A percentile compares a stretch with the other conserved stretches of the same genome.
Conservation (phyloP, 331 rosid species). For the Malus hybrid region DNA sequence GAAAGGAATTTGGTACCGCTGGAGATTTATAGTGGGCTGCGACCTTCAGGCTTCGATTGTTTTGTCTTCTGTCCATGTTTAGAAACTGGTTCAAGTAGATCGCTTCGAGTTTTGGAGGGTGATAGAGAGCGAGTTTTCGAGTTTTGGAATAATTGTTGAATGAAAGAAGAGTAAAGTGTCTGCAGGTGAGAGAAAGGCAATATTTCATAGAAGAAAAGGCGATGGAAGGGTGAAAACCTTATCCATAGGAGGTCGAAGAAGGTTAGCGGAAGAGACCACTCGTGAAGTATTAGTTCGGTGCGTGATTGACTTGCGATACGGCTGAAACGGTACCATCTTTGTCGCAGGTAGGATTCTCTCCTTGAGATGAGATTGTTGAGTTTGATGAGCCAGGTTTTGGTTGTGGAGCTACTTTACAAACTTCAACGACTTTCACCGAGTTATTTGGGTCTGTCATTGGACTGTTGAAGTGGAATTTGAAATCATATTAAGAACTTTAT, state of each 20-base stretch:
- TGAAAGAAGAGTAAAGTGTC: neutral
- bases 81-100: neutral
- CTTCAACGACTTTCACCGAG: neutral
- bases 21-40: neutral
- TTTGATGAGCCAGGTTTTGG: neutral
- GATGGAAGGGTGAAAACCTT: constrained; percentile 26
- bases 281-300: no score
- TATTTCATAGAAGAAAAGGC: constrained; percentile 36
- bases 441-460: neutral
- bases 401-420: neutral
- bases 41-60: constrained; percentile 12
- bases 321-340: no score
- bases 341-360: no score
- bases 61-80: neutral
- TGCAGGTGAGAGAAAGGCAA: neutral
- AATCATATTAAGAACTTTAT: no score
- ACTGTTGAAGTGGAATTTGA: no score
- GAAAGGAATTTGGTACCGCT: neutral
- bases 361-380: neutral
- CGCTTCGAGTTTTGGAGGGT: constrained; percentile 16
- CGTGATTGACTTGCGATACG: no score
- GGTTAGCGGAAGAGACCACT: constrained; percentile 21
- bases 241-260: constrained; percentile 39
- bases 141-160: constrained; percentile 22
- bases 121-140: constrained; percentile 24